phyloP scores from a whole-genome alignment of 352 stramenopile genomes.

The Pythium diclinum region DNA sequence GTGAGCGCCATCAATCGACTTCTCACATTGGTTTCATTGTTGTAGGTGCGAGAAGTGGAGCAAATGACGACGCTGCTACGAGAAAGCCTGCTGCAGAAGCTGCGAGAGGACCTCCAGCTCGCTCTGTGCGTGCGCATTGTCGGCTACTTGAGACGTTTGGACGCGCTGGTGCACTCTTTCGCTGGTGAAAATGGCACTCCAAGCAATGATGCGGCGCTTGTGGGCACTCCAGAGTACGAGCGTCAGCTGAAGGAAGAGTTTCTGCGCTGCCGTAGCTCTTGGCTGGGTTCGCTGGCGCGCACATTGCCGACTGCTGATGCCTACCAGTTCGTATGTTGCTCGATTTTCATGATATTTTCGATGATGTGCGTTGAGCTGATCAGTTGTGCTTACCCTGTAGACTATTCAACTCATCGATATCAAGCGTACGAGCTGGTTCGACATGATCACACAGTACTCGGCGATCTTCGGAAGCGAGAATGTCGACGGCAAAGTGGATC shows the following conservation, averaged over 20 bases:
- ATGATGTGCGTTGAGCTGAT: neutral
- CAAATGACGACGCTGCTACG: slow-evolving; percentile 64
- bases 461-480: slow-evolving; percentile 87
- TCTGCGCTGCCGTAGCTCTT: slow-evolving; percentile 68
- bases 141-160: slow-evolving; percentile 70
- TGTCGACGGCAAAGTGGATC: slow-evolving; percentile 77
- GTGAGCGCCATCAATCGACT: neutral
- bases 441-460: slow-evolving; percentile 90
- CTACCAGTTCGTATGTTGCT: slow-evolving; percentile 75
- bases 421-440: slow-evolving; percentile 88
- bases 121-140: slow-evolving; percentile 81
- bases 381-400: slow-evolving; percentile 28
- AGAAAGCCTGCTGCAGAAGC: slow-evolving; percentile 76
- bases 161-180: slow-evolving; percentile 29
- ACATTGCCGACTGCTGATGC: slow-evolving; percentile 55
- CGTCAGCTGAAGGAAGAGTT: slow-evolving; percentile 85
- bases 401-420: slow-evolving; percentile 85
- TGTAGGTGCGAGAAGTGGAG: slow-evolving; percentile 53
- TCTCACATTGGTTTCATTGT: neutral
- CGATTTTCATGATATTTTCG: neutral
- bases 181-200: slow-evolving; percentile 1
- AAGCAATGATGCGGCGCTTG: neutral
- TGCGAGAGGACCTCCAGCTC: slow-evolving; percentile 79
- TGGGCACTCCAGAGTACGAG: slow-evolving; percentile 64
- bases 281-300: slow-evolving; percentile 62